Conservation (phyloP, 805 yeast genomes). For the Nakazawaea wyomingensis region DNA sequence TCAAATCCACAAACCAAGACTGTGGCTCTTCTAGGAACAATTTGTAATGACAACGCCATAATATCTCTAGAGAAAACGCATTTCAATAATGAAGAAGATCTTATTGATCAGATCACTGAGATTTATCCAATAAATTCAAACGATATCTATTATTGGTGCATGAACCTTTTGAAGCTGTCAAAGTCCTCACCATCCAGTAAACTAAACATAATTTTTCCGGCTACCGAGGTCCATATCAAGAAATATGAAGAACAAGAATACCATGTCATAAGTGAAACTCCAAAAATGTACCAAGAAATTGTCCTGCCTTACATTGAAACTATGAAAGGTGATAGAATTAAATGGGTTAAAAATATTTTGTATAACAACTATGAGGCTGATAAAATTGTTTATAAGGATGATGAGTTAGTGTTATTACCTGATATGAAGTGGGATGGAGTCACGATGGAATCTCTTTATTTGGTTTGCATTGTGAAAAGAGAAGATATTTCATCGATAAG, state of each 20-base stretch:
- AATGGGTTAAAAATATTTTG: constrained; percentile 88
- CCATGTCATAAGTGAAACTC: constrained; percentile 74
- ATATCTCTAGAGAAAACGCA: constrained; percentile 69
- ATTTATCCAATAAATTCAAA: constrained; percentile 50
- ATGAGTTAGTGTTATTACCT: constrained; percentile 72
- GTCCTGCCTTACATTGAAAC: constrained; percentile 75
- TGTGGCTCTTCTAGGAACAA: constrained; percentile 62
- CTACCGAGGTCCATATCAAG: constrained; percentile 75
- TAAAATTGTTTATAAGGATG: constrained; percentile 64
- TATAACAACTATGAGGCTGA: constrained; percentile 82
- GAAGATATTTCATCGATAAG: constrained; percentile 68
- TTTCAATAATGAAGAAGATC: constrained; percentile 29
- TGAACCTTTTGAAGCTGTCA: constrained; percentile 43
- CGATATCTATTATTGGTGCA: constrained; percentile 84
- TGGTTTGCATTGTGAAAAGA: constrained; percentile 71
- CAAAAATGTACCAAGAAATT: constrained; percentile 54
- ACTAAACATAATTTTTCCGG: constrained; percentile 79
- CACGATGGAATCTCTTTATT: constrained; percentile 63
- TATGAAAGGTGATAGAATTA: constrained; percentile 70
- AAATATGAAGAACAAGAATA: constrained; percentile 62
- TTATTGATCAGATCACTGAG: constrained; percentile 18
- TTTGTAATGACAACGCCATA: constrained; percentile 59
- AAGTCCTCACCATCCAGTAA: constrained; percentile 59
- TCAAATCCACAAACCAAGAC: constrained; percentile 65
- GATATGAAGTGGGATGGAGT: constrained; percentile 96